Evolutionary conservation across 768 basidiomycete genomes (phyloP).

Genomic region (Gloeostereum incarnatum): DNA sequence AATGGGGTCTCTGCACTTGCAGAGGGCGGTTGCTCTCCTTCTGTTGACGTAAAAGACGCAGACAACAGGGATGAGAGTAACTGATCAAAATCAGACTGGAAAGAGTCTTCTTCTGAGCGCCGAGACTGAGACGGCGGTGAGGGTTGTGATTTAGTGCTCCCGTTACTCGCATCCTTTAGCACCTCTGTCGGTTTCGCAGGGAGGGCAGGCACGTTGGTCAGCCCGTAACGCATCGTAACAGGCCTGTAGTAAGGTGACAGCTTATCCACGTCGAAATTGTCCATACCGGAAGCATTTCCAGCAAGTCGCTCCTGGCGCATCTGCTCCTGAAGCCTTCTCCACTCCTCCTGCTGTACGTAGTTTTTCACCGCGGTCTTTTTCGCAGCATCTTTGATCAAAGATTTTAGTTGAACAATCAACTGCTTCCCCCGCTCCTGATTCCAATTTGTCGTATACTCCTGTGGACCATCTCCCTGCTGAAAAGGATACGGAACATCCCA

Average conservation of each 20-base stretch:
- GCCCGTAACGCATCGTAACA: no score
- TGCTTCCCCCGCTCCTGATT: conserved; percentile 52
- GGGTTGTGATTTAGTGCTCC: no score
- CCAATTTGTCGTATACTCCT: conserved; percentile 57
- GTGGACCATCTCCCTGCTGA: conserved; percentile 57
- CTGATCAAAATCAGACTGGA: conserved; percentile 27
- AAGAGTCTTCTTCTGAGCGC: no score
- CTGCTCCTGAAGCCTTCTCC: conserved; percentile 6
- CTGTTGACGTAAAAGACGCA: conserved; percentile 13
- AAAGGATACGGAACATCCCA: conserved; percentile 86
- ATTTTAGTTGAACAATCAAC: conserved; percentile 51
- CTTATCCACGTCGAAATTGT: no score
- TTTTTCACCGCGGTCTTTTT: conserved; percentile 53
- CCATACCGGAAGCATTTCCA: conserved; percentile 1
- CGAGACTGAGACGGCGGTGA: no score
- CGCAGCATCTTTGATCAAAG: conserved; percentile 50
- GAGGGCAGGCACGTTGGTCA: no score
- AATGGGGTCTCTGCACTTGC: no score
- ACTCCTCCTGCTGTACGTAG: conserved; percentile 21
- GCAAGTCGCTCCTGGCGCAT: conserved; percentile 5
- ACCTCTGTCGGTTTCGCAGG: no score
- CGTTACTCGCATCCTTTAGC: conserved; percentile 14
- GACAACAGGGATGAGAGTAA: conserved; percentile 29
- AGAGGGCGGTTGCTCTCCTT: no score
- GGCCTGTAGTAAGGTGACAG: no score